Base-by-base conservation (phyloP, 306 rosid genomes). In the Aeschynomene evenia region DNA sequence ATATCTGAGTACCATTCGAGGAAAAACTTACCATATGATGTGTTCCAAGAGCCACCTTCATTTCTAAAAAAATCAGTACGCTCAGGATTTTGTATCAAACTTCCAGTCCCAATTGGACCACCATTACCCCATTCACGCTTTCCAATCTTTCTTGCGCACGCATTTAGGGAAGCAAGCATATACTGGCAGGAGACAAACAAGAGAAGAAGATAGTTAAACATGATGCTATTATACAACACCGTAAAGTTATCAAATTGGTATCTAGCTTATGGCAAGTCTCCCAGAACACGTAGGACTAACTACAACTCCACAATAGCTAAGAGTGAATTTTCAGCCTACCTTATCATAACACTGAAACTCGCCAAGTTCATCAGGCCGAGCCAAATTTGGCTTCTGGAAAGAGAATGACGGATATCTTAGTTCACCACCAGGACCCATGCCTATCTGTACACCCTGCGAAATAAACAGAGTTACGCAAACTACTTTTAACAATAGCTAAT, bases 391-490 rank as follows among this genome's bases (percentile, higher is more conserved):
- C 73, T 82, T 84, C 55, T 59, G 88, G 37, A 60, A 40, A 77
- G 87, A 82, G 68, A 80, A 42, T 42, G 90, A 83, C 71, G 98
- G 98, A 80, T 89, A 92, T 81, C 96, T 84, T 53, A 92, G 72
- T 74, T 92, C 98, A 82, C 98, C 93, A 49, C 77, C 89, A 53
- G 95, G 98, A 77, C 98, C 96, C 96, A 92, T 83, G 74, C 96
- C 98, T 66, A 92, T 78, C 80, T 81, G 96, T 69, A 89, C 84
- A 70, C 96, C 95, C 98, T 92, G 83, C 64, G 78, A 46, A 64
- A 67, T 31, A 14, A 77, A 71, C 56, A 70, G 54, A 24, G 56
- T 49, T 39, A 49, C 39, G 49, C 58, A 64, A 55, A 71, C 64
- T 63, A 51, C 40, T 45, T 70, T 75, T 7, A 81, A 33, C 51